Base-by-base conservation (phyloP, 345 rosid genomes). In the Camelina hispida region DNA sequence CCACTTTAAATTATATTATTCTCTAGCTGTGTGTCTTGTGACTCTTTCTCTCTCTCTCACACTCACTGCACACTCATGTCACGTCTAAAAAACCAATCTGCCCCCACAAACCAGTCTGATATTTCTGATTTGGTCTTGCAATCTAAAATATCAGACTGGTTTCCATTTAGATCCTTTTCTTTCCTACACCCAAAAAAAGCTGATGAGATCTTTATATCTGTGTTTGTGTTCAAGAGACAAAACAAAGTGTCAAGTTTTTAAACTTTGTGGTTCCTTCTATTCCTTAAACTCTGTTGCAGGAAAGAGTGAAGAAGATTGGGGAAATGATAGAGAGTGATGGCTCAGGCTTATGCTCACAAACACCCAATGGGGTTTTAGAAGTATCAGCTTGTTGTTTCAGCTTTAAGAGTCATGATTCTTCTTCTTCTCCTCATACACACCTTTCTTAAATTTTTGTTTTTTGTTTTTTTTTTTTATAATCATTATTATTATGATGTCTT, bases 291-390 rank as follows among this genome's bases (percentile, higher is more conserved):
- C 22, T 76, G 32, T 69, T 77, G 77, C 77, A 78, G 81, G 81
- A 78, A 69, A 78, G 58, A 59, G 69, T 78, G 73, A 66, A 71
- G 67, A 59, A 72, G 69, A 72, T 78, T 71, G 48, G n/a, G 38
- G 73, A 72, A 78, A 66, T 78, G 73, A 72, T 72, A 50, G 69
- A 78, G 73, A 72, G 25, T 59, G 68, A 72, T 57, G 62, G 72
- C 2, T 66, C 63, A 56, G 60, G 61, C 25, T 77, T 64, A 42
- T 71, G 48, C 59, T 71, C 81, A 66, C 77, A 66, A 65, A 78
- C 81, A 78, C 77, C 81, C 9, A 71, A 78, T 58, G 81, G 81
- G 46, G 77, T 71, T 71, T 52, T 78, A 65, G 81, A 78, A 56
- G 77, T 78, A 63, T 48, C 81, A 66, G 68, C 73, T 71, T 72